phyloP scores from a whole-genome alignment of 2,329 filamentous ascomycete genomes.

The Trichophyton simii region DNA sequence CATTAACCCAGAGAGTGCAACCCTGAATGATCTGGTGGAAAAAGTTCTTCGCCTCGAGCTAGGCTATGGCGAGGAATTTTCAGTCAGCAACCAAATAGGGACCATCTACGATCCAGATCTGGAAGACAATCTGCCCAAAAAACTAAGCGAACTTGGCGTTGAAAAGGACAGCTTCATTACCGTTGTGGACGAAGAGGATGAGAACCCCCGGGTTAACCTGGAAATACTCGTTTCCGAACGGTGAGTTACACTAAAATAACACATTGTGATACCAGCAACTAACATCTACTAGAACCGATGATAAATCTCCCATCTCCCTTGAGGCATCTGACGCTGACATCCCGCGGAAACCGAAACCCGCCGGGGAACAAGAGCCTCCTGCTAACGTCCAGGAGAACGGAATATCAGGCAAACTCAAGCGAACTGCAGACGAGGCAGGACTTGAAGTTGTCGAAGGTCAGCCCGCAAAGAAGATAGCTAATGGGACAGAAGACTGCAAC shows the following conservation, averaged over 20 bases:
- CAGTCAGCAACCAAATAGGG: slow-evolving; percentile 59
- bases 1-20: slow-evolving; percentile 59
- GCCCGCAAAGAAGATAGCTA: slow-evolving; percentile 29
- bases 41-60: slow-evolving; percentile 57
- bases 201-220: slow-evolving; percentile 60
- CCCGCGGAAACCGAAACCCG: slow-evolving; percentile 34
- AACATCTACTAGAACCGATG: slow-evolving; percentile 18
- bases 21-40: slow-evolving; percentile 66
- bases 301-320: slow-evolving; percentile 31
- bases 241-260: slow-evolving; percentile 15
- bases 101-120: slow-evolving; percentile 85
- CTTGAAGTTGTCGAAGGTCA: slow-evolving; percentile 21
- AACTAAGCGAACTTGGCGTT: slow-evolving; percentile 64
- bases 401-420: slow-evolving; percentile 32
- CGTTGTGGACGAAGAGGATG: slow-evolving; percentile 66
- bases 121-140: slow-evolving; percentile 72
- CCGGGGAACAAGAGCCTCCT: slow-evolving; percentile 21
- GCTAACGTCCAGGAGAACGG: slow-evolving; percentile 16
- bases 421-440: slow-evolving; percentile 32
- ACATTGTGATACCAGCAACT: slow-evolving; percentile 11
- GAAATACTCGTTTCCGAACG: slow-evolving; percentile 44
- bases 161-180: slow-evolving; percentile 64
- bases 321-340: slow-evolving; percentile 32
- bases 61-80: slow-evolving; percentile 70
- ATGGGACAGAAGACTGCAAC: slow-evolving; percentile 28